Evolutionary conservation across 1,139 yeast genomes (phyloP).

Genomic region (Nakaseomyces sp.): DNA sequence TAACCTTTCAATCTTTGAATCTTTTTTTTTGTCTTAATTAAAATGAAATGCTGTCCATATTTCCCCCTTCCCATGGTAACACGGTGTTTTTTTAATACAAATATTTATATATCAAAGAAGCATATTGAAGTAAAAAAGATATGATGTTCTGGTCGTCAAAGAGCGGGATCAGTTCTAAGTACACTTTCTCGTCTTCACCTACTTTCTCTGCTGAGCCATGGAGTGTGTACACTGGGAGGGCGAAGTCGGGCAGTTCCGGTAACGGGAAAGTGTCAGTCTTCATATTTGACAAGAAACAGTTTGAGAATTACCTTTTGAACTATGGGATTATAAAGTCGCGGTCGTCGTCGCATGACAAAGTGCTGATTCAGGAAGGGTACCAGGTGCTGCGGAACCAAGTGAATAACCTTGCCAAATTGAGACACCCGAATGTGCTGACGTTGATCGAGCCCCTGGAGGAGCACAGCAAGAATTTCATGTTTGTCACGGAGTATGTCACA

Average conservation of each 20-base stretch:
- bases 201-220: conserved; percentile 75
- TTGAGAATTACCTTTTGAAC: conserved; percentile 49
- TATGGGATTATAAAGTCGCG: conserved; percentile 41
- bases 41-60: no score
- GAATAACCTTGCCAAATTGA: conserved; percentile 62
- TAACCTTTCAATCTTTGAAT: no score
- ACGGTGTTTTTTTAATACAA: no score
- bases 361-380: conserved; percentile 36
- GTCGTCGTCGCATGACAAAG: conserved; percentile 29
- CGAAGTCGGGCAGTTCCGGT: conserved; percentile 34
- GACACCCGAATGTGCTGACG: conserved; percentile 80
- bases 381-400: conserved; percentile 50
- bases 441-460: conserved; percentile 85
- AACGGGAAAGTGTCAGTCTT: conserved; percentile 63
- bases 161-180: conserved; percentile 65
- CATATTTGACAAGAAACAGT: conserved; percentile 74
- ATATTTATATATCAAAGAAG: no score
- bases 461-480: conserved; percentile 63
- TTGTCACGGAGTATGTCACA: conserved; percentile 75
- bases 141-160: conserved; percentile 35
- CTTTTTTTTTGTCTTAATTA: no score
- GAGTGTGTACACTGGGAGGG: conserved; percentile 77
- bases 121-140: no score
- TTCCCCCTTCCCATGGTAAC: no score
- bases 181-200: conserved; percentile 66